These are phyloP conservation scores for Eucalyptus sp. DNA, from an alignment of 345 rosid genomes.

Conservation along the genomic window DNA sequence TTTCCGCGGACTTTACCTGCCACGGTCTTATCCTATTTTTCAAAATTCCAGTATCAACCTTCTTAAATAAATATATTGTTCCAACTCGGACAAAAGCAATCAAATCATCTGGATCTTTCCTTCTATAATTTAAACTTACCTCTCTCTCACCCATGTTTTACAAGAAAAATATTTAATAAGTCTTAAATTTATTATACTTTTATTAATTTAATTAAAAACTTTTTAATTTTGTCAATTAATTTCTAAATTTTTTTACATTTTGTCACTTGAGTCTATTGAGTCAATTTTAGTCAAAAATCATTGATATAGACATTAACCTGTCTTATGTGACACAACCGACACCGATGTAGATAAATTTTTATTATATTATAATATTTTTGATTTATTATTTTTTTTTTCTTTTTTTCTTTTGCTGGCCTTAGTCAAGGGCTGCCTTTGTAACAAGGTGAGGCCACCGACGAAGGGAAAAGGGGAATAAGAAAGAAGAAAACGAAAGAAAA, in stretches of 20 bases:
- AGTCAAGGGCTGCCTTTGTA: too few relatives aligned
- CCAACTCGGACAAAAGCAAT: neutral
- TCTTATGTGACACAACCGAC: fast-evolving
- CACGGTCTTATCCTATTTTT: neutral
- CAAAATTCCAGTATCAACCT: neutral
- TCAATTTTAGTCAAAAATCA: fast-evolving
- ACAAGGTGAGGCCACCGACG: too few relatives aligned
- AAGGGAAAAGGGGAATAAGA: neutral
- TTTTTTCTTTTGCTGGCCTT: too few relatives aligned
- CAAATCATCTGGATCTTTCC: neutral
- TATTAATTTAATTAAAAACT: fast-evolving
- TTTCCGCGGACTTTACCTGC: neutral
- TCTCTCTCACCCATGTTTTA: neutral
- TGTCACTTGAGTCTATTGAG: fast-evolving
- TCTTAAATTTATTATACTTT: too few relatives aligned
- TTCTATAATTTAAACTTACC: neutral
- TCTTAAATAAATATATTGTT: neutral
- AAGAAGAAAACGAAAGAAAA: neutral
- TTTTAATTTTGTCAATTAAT: too few relatives aligned
- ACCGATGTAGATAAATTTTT: fast-evolving
- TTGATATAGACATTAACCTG: fast-evolving
- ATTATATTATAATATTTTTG: too few relatives aligned
- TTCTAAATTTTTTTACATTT: too few relatives aligned
- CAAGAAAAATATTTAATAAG: too few relatives aligned
- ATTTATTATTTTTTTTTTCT: too few relatives aligned